phyloP scores from a whole-genome alignment of 2,329 filamentous ascomycete genomes.

The Fonsecaea monophora region DNA sequence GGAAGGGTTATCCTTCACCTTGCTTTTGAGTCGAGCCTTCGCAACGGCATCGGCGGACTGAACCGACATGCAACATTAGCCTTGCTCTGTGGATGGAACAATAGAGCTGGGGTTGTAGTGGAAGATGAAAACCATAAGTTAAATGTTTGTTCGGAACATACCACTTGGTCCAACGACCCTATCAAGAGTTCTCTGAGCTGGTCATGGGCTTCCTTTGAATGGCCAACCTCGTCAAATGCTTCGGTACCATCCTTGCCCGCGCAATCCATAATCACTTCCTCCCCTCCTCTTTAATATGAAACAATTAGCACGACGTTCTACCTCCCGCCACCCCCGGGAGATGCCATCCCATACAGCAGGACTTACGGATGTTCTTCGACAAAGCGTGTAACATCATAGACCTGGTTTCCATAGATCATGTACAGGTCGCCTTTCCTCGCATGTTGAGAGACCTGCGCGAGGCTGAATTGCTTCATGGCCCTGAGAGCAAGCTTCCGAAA shows the following conservation, averaged over 20 bases:
- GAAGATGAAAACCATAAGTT: background rate
- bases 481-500: background rate
- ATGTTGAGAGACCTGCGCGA: conserved; percentile 17
- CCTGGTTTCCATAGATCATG: conserved; percentile 11
- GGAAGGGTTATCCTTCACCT: background rate
- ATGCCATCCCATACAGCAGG: background rate
- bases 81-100: background rate
- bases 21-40: background rate
- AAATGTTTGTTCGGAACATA: background rate
- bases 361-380: conserved; percentile 18
- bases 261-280: background rate
- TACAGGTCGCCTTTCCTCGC: background rate
- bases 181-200: conserved; percentile 9
- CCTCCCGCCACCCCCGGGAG: background rate
- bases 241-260: conserved; percentile 9
- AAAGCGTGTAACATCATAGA: conserved; percentile 16
- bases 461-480: background rate
- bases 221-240: conserved; percentile 12
- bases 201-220: conserved; percentile 13
- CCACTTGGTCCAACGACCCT: conserved; percentile 5
- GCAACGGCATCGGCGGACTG: background rate
- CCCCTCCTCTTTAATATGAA: conserved; percentile 6
- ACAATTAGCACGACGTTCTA: background rate
- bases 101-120: too few relatives aligned
- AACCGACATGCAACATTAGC: background rate